phyloP scores from a whole-genome alignment of 345 rosid species.

The Citropsis articulata region DNA sequence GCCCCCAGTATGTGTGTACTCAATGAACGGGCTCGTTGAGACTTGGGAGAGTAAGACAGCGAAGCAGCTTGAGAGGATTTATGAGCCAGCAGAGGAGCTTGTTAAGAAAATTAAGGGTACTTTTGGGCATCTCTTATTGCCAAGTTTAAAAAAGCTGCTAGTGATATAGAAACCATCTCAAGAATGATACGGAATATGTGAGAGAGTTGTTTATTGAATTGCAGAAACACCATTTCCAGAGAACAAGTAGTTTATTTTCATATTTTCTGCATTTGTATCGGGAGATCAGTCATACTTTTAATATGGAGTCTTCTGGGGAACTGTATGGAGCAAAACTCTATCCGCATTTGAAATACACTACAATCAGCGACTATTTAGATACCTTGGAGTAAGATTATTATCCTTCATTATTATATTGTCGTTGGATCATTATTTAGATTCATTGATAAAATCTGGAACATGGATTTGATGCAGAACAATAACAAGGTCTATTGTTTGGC shows the following conservation, averaged over 20 bases:
- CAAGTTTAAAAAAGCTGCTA: neutral
- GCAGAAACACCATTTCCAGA: too few relatives aligned
- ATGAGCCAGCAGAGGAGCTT: too few relatives aligned
- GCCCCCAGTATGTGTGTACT: constrained; percentile 46
- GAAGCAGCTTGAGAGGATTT: constrained; percentile 20
- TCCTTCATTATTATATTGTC: neutral
- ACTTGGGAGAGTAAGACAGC: constrained; percentile 55
- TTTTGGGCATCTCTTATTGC: neutral
- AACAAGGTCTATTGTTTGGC: too few relatives aligned
- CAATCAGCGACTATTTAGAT: constrained; percentile 40
- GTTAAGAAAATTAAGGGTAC: constrained; percentile 46
- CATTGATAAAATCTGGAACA: too few relatives aligned
- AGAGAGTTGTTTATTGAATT: too few relatives aligned
- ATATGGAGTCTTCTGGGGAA: constrained; percentile 38
- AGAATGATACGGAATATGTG: neutral
- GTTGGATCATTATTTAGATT: too few relatives aligned
- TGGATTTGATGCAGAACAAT: too few relatives aligned
- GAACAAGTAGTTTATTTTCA: constrained; percentile 18
- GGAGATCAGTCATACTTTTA: constrained; percentile 53
- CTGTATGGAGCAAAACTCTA: constrained; percentile 46
- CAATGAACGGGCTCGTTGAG: constrained; percentile 59
- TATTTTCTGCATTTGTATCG: constrained; percentile 49
- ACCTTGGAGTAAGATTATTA: constrained; percentile 21
- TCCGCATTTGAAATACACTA: constrained; percentile 47
- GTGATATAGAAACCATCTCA: neutral